Conservation (phyloP, 176 grass and related monocot species). For the Lolium perenne region DNA sequence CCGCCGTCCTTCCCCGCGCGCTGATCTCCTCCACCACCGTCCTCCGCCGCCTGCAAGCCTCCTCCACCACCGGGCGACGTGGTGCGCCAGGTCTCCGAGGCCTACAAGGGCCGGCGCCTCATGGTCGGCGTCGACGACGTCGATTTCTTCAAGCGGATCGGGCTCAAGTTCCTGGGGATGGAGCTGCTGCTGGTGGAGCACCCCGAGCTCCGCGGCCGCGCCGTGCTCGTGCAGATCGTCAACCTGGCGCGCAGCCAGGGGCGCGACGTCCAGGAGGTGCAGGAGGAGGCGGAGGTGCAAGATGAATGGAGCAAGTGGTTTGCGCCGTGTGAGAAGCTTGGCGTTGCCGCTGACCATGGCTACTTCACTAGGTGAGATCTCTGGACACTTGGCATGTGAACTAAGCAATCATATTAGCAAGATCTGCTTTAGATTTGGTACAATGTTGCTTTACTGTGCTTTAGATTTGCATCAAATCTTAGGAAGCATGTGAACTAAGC, state of each 20-base stretch:
- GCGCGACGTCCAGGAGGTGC: constrained; percentile 84
- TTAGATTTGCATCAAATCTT: too few species aligned
- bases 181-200: constrained; percentile 81
- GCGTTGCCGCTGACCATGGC: too few species aligned
- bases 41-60: too few species aligned
- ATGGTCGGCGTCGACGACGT: constrained; percentile 92
- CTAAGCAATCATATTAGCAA: too few species aligned
- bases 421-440: too few species aligned
- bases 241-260: constrained; percentile 91
- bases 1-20: too few species aligned
- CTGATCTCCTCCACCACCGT: too few species aligned
- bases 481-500: too few species aligned
- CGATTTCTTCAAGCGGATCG: constrained; percentile 93
- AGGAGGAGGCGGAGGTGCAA: constrained; percentile 71
- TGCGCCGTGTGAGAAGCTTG: too few species aligned
- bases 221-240: constrained; percentile 83
- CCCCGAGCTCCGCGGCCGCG: constrained; percentile 60
- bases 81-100: constrained; percentile 50
- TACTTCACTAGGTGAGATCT: too few species aligned
- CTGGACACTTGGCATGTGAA: too few species aligned
- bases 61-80: constrained; percentile 38
- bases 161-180: constrained; percentile 93
- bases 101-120: constrained; percentile 68
- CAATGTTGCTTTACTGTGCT: too few species aligned
- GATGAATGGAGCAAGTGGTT: constrained; percentile 61